These are phyloP conservation scores for Xylariaceae sp. DNA, from an alignment of 2,329 filamentous ascomycete species.

Conservation along the genomic window DNA sequence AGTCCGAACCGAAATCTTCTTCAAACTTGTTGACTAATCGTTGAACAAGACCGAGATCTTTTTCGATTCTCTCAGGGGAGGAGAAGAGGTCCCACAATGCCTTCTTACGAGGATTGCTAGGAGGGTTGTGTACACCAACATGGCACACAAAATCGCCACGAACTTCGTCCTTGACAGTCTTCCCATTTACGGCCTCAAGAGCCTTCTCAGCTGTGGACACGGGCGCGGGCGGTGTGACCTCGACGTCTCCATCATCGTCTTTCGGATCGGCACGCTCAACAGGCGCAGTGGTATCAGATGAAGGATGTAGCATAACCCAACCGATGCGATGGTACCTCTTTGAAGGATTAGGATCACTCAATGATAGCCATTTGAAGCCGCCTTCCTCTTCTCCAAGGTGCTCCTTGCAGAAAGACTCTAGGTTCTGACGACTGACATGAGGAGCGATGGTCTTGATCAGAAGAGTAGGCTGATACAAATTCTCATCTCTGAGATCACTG, in stretches of 20 bases:
- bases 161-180: conserved; percentile 92
- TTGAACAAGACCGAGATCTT: conserved; percentile 81
- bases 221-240: conserved; percentile 52
- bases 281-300: conserved; percentile 65
- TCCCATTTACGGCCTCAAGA: conserved; percentile 92
- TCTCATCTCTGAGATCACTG: conserved; percentile 87
- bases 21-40: conserved; percentile 85
- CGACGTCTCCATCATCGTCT: conserved; percentile 65
- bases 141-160: conserved; percentile 97
- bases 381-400: conserved; percentile 88
- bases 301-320: conserved; percentile 94
- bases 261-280: conserved; percentile 74
- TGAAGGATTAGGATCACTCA: conserved; percentile 94
- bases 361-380: conserved; percentile 92
- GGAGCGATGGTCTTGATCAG: conserved; percentile 98
- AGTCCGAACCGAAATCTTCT: conserved; percentile 74
- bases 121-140: conserved; percentile 92
- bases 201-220: conserved; percentile 77
- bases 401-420: conserved; percentile 93
- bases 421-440: conserved; percentile 89
- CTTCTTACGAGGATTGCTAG: conserved; percentile 85
- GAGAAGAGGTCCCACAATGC: conserved; percentile 97
- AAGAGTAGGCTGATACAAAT: conserved; percentile 84
- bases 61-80: conserved; percentile 87
- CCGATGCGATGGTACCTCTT: conserved; percentile 98